These are phyloP conservation scores for Aristolochia californica DNA, from an alignment of 164 flowering plant species.

Conservation along the genomic window DNA sequence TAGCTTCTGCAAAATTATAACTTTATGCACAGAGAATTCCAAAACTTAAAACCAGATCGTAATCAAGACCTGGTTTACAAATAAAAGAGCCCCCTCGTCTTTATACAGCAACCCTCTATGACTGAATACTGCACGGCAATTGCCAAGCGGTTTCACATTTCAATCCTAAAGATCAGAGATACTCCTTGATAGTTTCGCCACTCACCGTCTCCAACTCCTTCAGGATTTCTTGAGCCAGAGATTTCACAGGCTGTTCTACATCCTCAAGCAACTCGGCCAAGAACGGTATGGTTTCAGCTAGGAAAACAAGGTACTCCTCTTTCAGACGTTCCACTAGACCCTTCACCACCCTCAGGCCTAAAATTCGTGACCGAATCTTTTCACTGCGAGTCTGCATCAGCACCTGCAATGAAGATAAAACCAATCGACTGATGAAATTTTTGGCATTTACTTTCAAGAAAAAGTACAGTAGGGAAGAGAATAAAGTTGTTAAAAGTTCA, in stretches of 20 bases:
- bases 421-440: not conserved
- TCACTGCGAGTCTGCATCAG: slow-evolving; percentile 92
- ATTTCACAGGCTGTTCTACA: slow-evolving; percentile 59
- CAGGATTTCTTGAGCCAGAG: slow-evolving; percentile 70
- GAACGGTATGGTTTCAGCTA: slow-evolving; percentile 83
- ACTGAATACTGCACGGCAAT: no score
- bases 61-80: no score
- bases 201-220: slow-evolving; percentile 71
- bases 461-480: no score
- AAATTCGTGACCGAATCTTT: slow-evolving; percentile 51
- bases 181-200: slow-evolving; percentile 69
- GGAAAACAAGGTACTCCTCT: slow-evolving; percentile 67
- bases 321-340: slow-evolving; percentile 60
- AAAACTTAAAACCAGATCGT: no score
- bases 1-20: no score
- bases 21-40: no score
- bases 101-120: no score
- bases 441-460: no score
- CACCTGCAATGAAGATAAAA: slow-evolving; percentile 35
- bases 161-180: slow-evolving; percentile 25
- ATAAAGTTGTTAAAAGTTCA: no score
- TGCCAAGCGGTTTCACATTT: no score
- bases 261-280: slow-evolving; percentile 85
- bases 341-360: slow-evolving; percentile 67
- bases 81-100: no score